Percentiles rank a stretch among this genome's conserved stretches.
These are phyloP conservation scores for Citrus reticulata DNA, from an alignment of 345 rosid species.

Conservation along the genomic window DNA sequence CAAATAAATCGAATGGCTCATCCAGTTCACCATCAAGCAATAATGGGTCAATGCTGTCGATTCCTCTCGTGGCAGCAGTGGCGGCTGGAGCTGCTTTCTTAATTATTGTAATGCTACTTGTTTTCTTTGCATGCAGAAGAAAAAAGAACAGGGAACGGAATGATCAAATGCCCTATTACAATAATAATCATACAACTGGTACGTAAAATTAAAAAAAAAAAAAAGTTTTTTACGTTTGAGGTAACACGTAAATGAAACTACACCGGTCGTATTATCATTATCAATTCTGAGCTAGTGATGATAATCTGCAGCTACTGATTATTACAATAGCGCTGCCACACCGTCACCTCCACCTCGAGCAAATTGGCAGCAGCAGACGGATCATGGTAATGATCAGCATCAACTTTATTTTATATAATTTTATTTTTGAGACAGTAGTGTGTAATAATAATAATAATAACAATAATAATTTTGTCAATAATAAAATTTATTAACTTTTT, in stretches of 20 bases:
- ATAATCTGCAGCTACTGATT: neutral
- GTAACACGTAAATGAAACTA: neutral
- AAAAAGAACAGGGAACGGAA: conserved; percentile 41
- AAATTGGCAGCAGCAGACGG: neutral
- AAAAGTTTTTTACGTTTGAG: neutral
- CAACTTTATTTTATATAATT: neutral
- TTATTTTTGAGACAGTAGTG: neutral
- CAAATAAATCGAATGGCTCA: neutral
- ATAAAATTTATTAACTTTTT: neutral
- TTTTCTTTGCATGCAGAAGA: conserved; percentile 36
- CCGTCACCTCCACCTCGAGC: neutral
- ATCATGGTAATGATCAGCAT: neutral
- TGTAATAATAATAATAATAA: too few relatives aligned
- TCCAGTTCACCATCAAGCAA: conserved; percentile 4
- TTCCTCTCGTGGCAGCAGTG: conserved; percentile 32
- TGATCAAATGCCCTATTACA: conserved; percentile 33
- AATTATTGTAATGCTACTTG: conserved; percentile 33
- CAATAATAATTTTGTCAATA: neutral
- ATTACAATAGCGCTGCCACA: neutral
- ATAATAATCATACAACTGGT: conserved; percentile 23
- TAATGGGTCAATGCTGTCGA: conserved; percentile 5
- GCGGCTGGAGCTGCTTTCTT: conserved; percentile 41
- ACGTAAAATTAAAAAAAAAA: neutral
- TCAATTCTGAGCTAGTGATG: neutral
- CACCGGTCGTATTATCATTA: neutral